phyloP scores from a whole-genome alignment of 1,139 yeast genomes.

The Pichia sp. region DNA sequence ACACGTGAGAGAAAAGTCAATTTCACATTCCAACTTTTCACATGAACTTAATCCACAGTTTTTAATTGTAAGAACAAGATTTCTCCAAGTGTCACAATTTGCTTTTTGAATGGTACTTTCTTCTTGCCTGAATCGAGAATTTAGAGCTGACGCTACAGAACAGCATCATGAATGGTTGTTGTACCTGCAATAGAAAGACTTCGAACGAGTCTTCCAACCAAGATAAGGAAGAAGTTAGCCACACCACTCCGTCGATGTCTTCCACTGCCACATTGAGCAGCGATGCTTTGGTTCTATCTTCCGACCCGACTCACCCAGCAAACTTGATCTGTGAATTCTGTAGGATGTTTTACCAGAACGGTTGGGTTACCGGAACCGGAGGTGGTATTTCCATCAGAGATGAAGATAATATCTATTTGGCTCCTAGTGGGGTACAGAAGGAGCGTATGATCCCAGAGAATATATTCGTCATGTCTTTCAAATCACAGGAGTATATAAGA shows the following conservation, averaged over 20 bases:
- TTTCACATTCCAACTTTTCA: too few species aligned
- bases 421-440: constrained; percentile 95
- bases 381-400: constrained; percentile 87
- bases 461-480: constrained; percentile 69
- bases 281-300: constrained; percentile 35
- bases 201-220: neutral
- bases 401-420: constrained; percentile 59
- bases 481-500: constrained; percentile 51
- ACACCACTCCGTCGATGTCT: neutral
- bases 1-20: too few species aligned
- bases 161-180: neutral
- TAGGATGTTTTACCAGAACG: constrained; percentile 66
- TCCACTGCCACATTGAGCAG: neutral
- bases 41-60: too few species aligned
- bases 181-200: neutral
- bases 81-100: too few species aligned
- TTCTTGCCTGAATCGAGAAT: too few species aligned
- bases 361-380: constrained; percentile 96
- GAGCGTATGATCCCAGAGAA: constrained; percentile 80
- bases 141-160: too few species aligned
- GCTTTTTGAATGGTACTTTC: too few species aligned
- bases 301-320: constrained; percentile 73
- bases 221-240: neutral
- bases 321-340: constrained; percentile 81
- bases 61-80: too few species aligned